phyloP scores from a whole-genome alignment of 768 basidiomycete genomes.

The Candolleomyces eurysporus region DNA sequence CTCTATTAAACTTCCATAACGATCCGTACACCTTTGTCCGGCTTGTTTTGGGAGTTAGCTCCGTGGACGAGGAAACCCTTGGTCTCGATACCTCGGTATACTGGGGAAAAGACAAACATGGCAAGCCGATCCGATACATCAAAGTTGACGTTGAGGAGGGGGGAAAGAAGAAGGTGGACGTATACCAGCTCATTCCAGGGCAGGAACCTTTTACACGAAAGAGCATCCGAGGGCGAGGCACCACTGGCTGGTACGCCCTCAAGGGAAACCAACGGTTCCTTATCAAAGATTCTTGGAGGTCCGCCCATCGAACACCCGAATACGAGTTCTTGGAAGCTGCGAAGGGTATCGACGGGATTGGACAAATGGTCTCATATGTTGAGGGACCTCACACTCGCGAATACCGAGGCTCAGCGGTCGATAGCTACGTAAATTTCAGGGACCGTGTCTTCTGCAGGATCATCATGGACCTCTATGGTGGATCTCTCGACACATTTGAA shows the following conservation, averaged over 20 bases:
- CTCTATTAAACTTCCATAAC: too few relatives aligned
- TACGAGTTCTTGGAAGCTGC: not conserved
- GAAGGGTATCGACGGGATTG: not conserved
- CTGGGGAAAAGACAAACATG: too few relatives aligned
- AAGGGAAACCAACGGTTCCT: not conserved
- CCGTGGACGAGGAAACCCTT: too few relatives aligned
- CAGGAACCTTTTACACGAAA: not conserved
- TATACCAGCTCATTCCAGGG: not conserved
- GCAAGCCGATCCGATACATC: too few relatives aligned
- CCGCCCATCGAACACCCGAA: not conserved
- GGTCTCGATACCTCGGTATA: too few relatives aligned
- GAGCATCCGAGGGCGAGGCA: not conserved
- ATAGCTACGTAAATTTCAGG: not conserved
- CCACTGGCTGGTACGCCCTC: not conserved
- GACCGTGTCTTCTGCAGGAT: not conserved
- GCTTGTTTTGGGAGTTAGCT: too few relatives aligned
- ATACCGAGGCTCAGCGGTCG: not conserved
- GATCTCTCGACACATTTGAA: not conserved
- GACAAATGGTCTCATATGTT: not conserved
- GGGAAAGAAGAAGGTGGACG: not conserved
- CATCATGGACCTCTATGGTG: too few relatives aligned
- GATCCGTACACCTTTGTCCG: too few relatives aligned
- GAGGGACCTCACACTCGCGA: not conserved
- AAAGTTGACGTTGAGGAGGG: not conserved
- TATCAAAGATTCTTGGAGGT: not conserved